phyloP scores from a whole-genome alignment of 306 rosid genomes.

The Rubus idaeus region DNA sequence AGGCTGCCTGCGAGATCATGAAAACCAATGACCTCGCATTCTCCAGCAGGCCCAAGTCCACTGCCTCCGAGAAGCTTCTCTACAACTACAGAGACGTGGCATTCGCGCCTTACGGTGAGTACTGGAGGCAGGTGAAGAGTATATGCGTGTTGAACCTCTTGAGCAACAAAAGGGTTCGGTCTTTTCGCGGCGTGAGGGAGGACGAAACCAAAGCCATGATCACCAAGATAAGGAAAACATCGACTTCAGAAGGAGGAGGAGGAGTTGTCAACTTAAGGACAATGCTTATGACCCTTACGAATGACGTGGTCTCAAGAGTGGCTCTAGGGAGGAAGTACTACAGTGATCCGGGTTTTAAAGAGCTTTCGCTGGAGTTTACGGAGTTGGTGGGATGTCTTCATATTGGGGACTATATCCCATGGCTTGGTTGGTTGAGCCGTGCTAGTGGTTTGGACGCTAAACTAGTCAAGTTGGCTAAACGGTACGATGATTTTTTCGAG shows the following conservation, averaged over 20 bases:
- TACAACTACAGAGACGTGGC: conserved; percentile 37
- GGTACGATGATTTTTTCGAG: conserved; percentile 43
- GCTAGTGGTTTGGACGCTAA: conserved; percentile 39
- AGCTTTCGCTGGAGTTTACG: conserved; percentile 19
- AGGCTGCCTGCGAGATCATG: conserved; percentile 40
- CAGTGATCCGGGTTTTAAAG: conserved; percentile 16
- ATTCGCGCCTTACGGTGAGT: conserved; percentile 37
- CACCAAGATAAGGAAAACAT: conserved; percentile 23
- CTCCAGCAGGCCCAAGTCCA: conserved; percentile 13
- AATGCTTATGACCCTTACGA: conserved; percentile 20
- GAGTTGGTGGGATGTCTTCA: conserved; percentile 28
- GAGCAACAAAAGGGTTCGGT: conserved; percentile 38
- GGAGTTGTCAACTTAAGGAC: conserved; percentile 38
- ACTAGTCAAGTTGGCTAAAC: conserved; percentile 34
- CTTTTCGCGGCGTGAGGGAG: conserved; percentile 28
- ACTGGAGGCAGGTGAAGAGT: conserved; percentile 42
- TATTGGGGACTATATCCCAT: conserved; percentile 51
- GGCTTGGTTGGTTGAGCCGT: conserved; percentile 42
- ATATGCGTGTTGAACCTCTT: conserved; percentile 26
- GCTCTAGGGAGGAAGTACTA: conserved; percentile 47
- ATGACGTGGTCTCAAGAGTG: conserved; percentile 43
- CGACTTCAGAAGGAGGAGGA: not conserved
- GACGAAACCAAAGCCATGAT: conserved; percentile 25
- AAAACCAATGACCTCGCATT: conserved; percentile 40
- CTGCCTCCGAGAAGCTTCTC: conserved; percentile 16